Conservation (phyloP, 2,329 filamentous ascomycete genomes). For the Aspergillus tanneri region DNA sequence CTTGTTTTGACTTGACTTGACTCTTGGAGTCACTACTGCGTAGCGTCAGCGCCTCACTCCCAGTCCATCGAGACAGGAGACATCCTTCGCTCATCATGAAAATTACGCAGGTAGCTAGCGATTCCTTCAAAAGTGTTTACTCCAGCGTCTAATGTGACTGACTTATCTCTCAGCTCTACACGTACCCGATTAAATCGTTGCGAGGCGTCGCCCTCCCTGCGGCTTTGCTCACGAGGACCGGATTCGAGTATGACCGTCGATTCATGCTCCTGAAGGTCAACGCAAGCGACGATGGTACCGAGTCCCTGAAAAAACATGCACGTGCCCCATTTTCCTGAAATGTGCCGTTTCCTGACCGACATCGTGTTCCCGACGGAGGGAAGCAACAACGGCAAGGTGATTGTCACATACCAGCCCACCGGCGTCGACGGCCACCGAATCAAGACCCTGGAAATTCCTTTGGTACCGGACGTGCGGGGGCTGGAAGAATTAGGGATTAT, state of each 20-base stretch:
- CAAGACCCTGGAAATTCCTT: constrained; percentile 54
- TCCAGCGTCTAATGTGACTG: too few species aligned
- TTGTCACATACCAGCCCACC: constrained; percentile 42
- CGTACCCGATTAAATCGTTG: constrained; percentile 74
- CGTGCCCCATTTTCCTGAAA: constrained; percentile 56
- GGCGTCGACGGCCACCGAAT: constrained; percentile 8
- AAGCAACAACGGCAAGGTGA: constrained; percentile 34
- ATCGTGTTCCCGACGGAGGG: constrained; percentile 39
- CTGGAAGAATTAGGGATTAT: constrained; percentile 54
- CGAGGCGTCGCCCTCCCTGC: constrained; percentile 57
- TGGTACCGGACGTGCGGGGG: constrained; percentile 51
- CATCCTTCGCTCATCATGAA: constrained; percentile 36
- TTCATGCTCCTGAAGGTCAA: constrained; percentile 67
- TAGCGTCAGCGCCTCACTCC: too few species aligned
- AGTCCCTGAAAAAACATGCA: constrained; percentile 58
- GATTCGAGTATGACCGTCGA: constrained; percentile 64
- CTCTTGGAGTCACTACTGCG: too few species aligned
- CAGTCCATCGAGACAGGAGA: background rate
- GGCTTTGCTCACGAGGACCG: constrained; percentile 59
- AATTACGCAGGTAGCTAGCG: constrained; percentile 36
- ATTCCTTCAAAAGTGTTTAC: too few species aligned
- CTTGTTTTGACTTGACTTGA: too few species aligned
- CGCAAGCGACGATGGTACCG: constrained; percentile 19
- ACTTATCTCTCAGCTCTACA: constrained; percentile 59
- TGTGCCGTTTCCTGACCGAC: constrained; percentile 64